Percentiles rank a stretch among this genome's conserved stretches.
These are phyloP conservation scores for Cordyceps tenuipes DNA, from an alignment of 2,329 filamentous ascomycete genomes.

Conservation along the genomic window DNA sequence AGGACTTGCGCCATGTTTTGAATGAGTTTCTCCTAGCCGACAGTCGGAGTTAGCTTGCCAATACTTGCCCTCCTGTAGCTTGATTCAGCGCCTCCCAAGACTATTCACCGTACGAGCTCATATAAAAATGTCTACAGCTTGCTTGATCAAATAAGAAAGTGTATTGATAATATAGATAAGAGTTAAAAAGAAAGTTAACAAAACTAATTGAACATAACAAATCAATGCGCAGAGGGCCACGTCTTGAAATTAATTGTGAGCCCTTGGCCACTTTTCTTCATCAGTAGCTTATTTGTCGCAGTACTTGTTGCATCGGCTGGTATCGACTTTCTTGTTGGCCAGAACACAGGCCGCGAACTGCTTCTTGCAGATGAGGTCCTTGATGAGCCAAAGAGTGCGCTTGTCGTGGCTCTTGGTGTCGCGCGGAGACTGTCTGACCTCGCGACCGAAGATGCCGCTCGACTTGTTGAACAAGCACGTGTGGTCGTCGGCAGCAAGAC, in stretches of 20 bases:
- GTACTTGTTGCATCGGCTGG: not conserved
- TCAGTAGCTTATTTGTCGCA: not conserved
- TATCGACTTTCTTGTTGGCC: not conserved
- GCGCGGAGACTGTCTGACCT: not conserved
- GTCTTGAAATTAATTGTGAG: not conserved
- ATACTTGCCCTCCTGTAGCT: no score
- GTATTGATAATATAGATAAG: not conserved
- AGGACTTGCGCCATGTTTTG: conserved; percentile 15
- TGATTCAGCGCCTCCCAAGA: no score
- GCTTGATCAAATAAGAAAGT: not conserved
- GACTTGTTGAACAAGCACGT: conserved; percentile 5
- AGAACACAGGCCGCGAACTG: conserved; percentile 8
- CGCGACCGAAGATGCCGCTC: not conserved
- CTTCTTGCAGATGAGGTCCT: conserved; percentile 10
- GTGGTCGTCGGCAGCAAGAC: not conserved
- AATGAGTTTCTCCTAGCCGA: conserved; percentile 16
- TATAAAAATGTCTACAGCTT: no score
- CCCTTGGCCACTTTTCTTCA: not conserved
- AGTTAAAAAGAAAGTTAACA: not conserved
- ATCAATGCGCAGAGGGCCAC: not conserved
- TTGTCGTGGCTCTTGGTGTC: not conserved
- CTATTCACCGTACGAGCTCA: not conserved
- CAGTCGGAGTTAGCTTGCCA: not conserved
- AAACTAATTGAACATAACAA: not conserved
- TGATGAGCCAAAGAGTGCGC: conserved; percentile 6